Evolutionary conservation across 1,284 basidiomycete genomes (phyloP).

Genomic region (Moniliophthora roreri): DNA sequence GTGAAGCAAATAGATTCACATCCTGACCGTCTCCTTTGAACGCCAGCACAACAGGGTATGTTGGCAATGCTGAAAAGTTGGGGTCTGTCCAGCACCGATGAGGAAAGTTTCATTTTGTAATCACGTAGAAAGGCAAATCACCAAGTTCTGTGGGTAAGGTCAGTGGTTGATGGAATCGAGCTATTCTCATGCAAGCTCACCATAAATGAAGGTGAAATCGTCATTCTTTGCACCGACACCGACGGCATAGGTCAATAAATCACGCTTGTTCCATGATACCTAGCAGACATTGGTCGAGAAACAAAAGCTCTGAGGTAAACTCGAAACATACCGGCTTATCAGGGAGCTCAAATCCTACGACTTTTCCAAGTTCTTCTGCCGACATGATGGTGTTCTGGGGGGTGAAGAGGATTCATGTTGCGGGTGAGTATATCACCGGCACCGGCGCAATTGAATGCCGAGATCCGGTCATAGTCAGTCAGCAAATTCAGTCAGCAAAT

Average conservation of each 20-base stretch:
- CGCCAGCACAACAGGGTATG: constrained; percentile 41
- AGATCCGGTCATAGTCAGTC: too few relatives aligned
- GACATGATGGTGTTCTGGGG: constrained; percentile 27
- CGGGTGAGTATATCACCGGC: too few relatives aligned
- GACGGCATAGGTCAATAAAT: constrained; percentile 64
- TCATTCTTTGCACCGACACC: constrained; percentile 72
- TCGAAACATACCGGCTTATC: constrained; percentile 41
- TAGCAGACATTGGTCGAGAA: constrained; percentile 22
- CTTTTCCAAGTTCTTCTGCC: constrained; percentile 44
- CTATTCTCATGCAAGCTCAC: constrained; percentile 33
- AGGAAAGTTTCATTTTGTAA: not conserved
- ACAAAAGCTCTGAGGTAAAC: not conserved
- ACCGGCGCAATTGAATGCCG: too few relatives aligned
- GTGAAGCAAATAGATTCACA: constrained; percentile 63
- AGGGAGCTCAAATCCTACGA: constrained; percentile 45
- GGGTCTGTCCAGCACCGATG: constrained; percentile 20
- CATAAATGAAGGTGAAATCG: constrained; percentile 62
- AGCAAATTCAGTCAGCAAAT: too few relatives aligned
- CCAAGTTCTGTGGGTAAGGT: constrained; percentile 37
- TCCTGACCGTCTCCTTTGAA: constrained; percentile 67
- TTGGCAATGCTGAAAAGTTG: constrained; percentile 15
- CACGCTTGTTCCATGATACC: constrained; percentile 73
- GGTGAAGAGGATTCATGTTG: not conserved
- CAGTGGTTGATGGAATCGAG: not conserved
- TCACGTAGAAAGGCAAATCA: constrained; percentile 26